Base-by-base conservation (phyloP, 805 yeast species). In the Nakazawaea sp. region DNA sequence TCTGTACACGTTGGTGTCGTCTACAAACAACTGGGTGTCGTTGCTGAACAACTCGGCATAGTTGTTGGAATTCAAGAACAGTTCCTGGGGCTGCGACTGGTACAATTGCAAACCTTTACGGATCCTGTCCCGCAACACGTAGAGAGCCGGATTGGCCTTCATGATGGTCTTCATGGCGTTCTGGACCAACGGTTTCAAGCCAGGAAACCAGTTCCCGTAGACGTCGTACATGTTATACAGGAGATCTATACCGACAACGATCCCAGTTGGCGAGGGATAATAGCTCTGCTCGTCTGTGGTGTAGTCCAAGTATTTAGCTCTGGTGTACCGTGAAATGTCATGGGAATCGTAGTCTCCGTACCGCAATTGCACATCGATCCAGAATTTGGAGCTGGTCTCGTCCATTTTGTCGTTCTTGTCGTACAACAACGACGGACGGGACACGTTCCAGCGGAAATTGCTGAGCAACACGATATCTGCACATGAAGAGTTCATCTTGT, bases 281-380 rank as follows among this genome's bases (percentile, higher is more conserved):
- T 80, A 67, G 49, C 90, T 81, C 4, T 82, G 68, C 44, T 77
- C 81, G 55, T 92, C 98, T 1, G 86, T 74, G 2, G 97, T 90
- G 51, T 92, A 92, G 51, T 92, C 98, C 51, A 92, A 62, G 55
- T 79, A 92, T 55, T 92, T 92, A 5, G 97, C 89, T 38, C 97
- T 67, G 1, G 95, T 84, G 54, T 92, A 92, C 46, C 97, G 75
- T 0, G 96, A 82, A 33, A 92, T 88, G 56, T 92, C 97, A 55
- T 92, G 98, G 4, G 97, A 86, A 57, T 92, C 99, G 57, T 86
- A 92, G 56, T 92, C 99, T 48, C 99, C 98, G 53, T 90, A 92
- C 38, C 97, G 67, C 39, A 92, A 63, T 57, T 92, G 99, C 17
- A 92, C 84, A 64, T 92, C 99, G 41, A 92, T 62, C 98, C 98